Conservation (phyloP, 2,329 filamentous ascomycete species). For the Trematosphaeria pertusa region DNA sequence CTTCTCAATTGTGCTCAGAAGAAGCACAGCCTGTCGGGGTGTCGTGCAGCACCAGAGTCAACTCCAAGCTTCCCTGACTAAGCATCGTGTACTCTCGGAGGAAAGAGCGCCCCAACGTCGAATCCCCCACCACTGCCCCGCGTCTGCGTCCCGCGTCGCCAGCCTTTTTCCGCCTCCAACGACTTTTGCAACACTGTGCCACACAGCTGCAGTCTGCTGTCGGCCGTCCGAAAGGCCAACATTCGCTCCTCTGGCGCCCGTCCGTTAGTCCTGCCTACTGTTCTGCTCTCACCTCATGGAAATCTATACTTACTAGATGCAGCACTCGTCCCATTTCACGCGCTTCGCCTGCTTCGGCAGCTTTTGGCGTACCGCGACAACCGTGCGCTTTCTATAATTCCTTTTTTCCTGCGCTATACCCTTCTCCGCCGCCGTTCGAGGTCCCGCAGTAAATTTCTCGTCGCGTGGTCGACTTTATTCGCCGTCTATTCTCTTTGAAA, state of each 20-base stretch:
- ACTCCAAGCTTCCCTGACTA: conserved; percentile 6
- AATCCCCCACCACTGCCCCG: conserved; percentile 14
- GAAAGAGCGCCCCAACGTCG: conserved; percentile 1
- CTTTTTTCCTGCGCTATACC: too few species aligned
- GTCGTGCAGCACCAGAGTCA: background rate
- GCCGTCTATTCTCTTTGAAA: too few species aligned
- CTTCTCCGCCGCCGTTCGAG: too few species aligned
- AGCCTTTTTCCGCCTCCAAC: conserved; percentile 4
- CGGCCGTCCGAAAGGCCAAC: conserved; percentile 9
- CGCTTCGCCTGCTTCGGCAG: too few species aligned
- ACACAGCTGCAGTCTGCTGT: conserved; percentile 9
- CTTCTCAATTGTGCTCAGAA: too few species aligned
- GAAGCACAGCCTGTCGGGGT: background rate
- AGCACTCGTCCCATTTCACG: too few species aligned
- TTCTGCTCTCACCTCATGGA: background rate
- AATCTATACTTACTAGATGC: background rate
- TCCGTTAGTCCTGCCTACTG: conserved; percentile 1
- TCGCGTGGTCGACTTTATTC: too few species aligned
- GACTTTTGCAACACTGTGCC: conserved; percentile 2
- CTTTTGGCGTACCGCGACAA: too few species aligned
- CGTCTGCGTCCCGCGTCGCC: conserved; percentile 8
- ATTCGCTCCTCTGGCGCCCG: conserved; percentile 1
- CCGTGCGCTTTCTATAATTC: too few species aligned
- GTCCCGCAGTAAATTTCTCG: too few species aligned
- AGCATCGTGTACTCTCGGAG: conserved; percentile 7